Conservation (phyloP, 805 yeast genomes). For the Ascoidea tarda region DNA sequence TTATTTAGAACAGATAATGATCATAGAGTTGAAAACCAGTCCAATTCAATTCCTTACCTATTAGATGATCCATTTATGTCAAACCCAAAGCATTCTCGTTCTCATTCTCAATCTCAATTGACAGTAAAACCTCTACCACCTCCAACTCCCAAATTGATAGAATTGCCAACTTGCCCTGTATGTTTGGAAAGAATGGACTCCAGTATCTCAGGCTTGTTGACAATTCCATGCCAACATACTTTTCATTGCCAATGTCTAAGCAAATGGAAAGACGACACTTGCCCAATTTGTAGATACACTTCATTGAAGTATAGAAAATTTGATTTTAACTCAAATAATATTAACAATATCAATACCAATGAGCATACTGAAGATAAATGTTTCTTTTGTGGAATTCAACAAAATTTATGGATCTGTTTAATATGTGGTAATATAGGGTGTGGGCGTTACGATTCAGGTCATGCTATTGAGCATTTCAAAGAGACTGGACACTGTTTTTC, state of each 20-base stretch:
- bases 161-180: slow-evolving; percentile 87
- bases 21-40: slow-evolving; percentile 14
- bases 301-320: slow-evolving; percentile 17
- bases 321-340: background rate
- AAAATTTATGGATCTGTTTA: slow-evolving; percentile 77
- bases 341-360: background rate
- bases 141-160: slow-evolving; percentile 20
- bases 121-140: slow-evolving; percentile 10
- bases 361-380: slow-evolving; percentile 24
- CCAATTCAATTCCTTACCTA: slow-evolving; percentile 40
- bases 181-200: slow-evolving; percentile 84
- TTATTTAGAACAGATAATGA: slow-evolving; percentile 21
- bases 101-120: slow-evolving; percentile 2
- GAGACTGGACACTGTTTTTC: slow-evolving; percentile 78
- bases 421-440: slow-evolving; percentile 91
- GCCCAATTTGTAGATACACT: slow-evolving; percentile 84
- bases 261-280: slow-evolving; percentile 80
- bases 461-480: slow-evolving; percentile 72
- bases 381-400: slow-evolving; percentile 38
- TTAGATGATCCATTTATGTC: slow-evolving; percentile 61
- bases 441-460: slow-evolving; percentile 75
- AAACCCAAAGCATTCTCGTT: slow-evolving; percentile 7
- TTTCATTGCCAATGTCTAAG: slow-evolving; percentile 82
- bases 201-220: slow-evolving; percentile 62
- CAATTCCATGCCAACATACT: slow-evolving; percentile 88